Evolutionary conservation across 2,329 filamentous ascomycete genomes (phyloP), one percentile per base, ranked within the genome.

Genomic region (Shiraia bambusicola): DNA sequence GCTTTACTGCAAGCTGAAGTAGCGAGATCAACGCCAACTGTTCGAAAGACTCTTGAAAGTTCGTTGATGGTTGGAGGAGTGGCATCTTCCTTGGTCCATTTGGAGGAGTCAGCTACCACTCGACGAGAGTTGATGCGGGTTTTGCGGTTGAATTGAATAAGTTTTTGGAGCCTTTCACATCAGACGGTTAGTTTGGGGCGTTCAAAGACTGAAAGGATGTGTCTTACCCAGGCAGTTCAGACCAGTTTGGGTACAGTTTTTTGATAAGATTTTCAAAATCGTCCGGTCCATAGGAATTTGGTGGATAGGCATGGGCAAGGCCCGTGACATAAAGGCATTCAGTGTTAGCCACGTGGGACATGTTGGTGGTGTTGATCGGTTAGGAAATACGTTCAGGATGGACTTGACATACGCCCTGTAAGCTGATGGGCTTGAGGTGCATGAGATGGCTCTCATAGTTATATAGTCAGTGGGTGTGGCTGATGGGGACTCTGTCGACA

Each of bases 1-100:
- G 67, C 68, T 24, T 62, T 62, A 3, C 51, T 49, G 28, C 64
- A 68, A 2, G 69, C 69, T 2, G 50, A 38, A 1, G 54, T 50
- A 1, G 66, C 54, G 10, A 71, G 50, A 3, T 58, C 42, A 0
- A 68, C 60, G 2, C 66, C 67, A 4, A 46, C 42, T 11, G 53
- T 50, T 4, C 59, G 59, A 28, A 66, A 70, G 0, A 53, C 35
- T 0, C 40, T 37, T 3, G 63, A 63, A 3, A 67, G 45, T 10
- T 64, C 55, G 2, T 59, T 43, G 29, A 65, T 49, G 37, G 26
- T 28, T 27, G 50, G 52, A 13, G 53, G 56, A 1, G 10, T 26
- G 27, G 45, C 30, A 14, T 53, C 42, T 9, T 37, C 38, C 31
- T 50, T 44, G 1, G 42, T 50, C 47, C 33, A 52, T 13, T 33